phyloP scores from a whole-genome alignment of 352 stramenopile genomes.

The Pythium monospermum region DNA sequence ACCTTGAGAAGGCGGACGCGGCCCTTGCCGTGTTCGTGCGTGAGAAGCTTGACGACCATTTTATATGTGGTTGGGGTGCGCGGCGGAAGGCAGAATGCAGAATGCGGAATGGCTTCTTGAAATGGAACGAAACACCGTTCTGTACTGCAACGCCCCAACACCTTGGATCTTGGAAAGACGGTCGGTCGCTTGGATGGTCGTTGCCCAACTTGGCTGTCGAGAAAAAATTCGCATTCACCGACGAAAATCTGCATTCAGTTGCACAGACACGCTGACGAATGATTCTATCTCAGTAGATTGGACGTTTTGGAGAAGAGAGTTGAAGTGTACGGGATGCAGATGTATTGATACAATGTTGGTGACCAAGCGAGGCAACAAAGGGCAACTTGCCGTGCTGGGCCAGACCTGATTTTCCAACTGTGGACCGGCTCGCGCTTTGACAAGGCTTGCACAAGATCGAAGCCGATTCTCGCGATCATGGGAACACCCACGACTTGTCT shows the following conservation, averaged over 20 bases:
- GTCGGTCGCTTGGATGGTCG: constrained; percentile 13
- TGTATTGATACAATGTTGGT: too few species aligned
- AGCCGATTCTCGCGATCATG: too few species aligned
- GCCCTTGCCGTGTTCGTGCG: constrained; percentile 83
- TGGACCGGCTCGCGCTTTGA: too few species aligned
- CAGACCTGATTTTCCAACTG: too few species aligned
- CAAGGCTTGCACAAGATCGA: too few species aligned
- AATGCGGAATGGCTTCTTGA: constrained; percentile 1
- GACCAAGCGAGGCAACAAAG: too few species aligned
- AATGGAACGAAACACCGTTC: constrained; percentile 1
- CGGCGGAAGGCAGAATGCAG: constrained; percentile 29
- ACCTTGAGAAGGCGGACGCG: constrained; percentile 86
- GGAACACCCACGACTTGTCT: too few species aligned
- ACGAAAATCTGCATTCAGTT: background rate
- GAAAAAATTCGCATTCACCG: constrained; percentile 32
- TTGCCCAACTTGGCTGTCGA: background rate
- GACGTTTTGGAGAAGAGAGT: too few species aligned
- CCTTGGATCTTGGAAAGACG: background rate
- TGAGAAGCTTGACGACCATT: constrained; percentile 70
- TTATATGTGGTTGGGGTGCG: constrained; percentile 5
- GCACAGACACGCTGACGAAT: constrained; percentile 6
- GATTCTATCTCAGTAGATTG: constrained; percentile 3
- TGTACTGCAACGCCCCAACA: constrained; percentile 9
- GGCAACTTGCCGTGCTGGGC: too few species aligned
- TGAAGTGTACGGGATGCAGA: too few species aligned